Conservation (phyloP, 345 rosid species). For the Eucalyptus urophylla region DNA sequence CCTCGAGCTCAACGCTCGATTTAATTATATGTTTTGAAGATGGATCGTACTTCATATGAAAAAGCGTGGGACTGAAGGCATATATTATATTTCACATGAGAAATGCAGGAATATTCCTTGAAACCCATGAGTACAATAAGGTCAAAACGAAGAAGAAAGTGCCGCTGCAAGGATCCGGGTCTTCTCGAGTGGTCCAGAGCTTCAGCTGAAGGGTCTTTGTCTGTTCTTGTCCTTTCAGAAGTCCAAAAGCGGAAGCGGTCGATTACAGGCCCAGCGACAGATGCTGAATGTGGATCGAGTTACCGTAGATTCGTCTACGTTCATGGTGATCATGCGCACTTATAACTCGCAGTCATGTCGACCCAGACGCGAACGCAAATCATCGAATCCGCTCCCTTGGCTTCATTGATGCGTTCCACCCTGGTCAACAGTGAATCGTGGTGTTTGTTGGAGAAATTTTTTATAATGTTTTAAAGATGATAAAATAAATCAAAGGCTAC, state of each 20-base stretch:
- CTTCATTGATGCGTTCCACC: neutral
- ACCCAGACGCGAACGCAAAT: neutral
- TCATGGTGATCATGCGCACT: neutral
- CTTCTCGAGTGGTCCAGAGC: neutral
- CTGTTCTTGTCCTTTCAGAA: neutral
- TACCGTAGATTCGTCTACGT: neutral
- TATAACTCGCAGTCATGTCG: neutral
- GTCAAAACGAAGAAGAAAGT: neutral
- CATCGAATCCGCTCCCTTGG: neutral
- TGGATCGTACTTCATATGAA: neutral
- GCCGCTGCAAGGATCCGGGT: neutral
- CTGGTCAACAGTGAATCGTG: neutral
- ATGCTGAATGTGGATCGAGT: neutral
- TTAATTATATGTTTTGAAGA: neutral
- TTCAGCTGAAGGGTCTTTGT: neutral
- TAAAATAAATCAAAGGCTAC: no score
- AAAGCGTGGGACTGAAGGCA: neutral
- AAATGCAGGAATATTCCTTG: neutral
- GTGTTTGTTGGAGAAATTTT: no score
- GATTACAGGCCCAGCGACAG: neutral
- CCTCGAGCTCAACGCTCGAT: neutral
- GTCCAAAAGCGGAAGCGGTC: neutral
- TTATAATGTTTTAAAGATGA: no score
- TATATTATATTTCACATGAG: neutral
- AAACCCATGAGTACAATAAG: neutral